Percentiles rank a stretch among this genome's conserved stretches.
Evolutionary conservation across 2,329 filamentous ascomycete species (phyloP).

Genomic region (Colletotrichum neosansevieriae): DNA sequence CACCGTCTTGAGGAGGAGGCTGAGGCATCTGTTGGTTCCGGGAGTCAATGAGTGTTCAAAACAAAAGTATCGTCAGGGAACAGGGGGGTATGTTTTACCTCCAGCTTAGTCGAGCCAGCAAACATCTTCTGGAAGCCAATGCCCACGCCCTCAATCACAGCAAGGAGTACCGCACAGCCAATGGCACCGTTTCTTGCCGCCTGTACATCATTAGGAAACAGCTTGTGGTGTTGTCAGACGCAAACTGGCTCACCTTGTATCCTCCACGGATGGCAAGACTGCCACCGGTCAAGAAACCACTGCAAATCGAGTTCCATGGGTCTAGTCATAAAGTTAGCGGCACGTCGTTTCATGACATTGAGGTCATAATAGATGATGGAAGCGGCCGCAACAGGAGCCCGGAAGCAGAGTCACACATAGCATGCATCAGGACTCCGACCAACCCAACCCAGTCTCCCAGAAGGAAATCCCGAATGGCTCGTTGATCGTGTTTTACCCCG

Average conservation of each 20-base stretch:
- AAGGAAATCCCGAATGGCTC: no score
- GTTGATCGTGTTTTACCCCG: background rate
- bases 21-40: slow-evolving; percentile 44
- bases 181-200: slow-evolving; percentile 96
- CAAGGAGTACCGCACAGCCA: slow-evolving; percentile 92
- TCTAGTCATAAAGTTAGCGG: background rate
- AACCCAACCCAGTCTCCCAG: no score
- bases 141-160: slow-evolving; percentile 87
- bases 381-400: no score
- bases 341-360: no score
- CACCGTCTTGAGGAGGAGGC: slow-evolving; percentile 48
- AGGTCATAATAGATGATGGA: no score
- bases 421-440: no score
- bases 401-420: no score
- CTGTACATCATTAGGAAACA: background rate
- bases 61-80: accelerated
- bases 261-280: slow-evolving; percentile 92
- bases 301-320: slow-evolving; percentile 78
- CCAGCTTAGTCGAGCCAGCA: slow-evolving; percentile 87
- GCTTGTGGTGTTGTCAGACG: background rate
- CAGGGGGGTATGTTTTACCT: slow-evolving; percentile 62
- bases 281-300: slow-evolving; percentile 96
- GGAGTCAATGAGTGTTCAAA: slow-evolving; percentile 26
- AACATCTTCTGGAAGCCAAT: slow-evolving; percentile 97
- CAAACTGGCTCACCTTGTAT: slow-evolving; percentile 65